These are phyloP conservation scores for Chloromonas sp. DNA, from an alignment of 163 green algal genomes.

Conservation along the genomic window DNA sequence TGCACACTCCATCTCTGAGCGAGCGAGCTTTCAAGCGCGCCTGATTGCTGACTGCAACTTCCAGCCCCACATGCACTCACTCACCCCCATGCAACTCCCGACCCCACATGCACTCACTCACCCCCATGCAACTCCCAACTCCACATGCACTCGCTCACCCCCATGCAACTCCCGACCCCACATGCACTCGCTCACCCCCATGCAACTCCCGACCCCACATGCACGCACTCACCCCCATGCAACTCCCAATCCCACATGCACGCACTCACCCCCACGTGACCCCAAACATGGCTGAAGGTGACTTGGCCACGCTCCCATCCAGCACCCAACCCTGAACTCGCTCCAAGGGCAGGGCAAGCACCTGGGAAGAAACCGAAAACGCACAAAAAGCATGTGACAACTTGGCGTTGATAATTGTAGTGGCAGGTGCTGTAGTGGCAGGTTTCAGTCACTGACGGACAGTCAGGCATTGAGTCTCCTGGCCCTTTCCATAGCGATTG, in stretches of 20 bases:
- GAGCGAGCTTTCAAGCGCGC: too few species aligned
- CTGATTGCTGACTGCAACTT: too few species aligned
- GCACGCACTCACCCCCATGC: not conserved
- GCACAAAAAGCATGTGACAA: too few species aligned
- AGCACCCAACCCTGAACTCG: slow-evolving; percentile 48
- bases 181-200: not conserved
- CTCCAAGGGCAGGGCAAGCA: slow-evolving; percentile 67
- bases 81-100: too few species aligned
- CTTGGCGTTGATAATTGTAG: too few species aligned
- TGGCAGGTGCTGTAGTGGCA: not conserved
- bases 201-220: not conserved
- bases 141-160: not conserved
- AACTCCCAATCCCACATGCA: not conserved
- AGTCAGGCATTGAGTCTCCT: not conserved
- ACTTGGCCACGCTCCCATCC: slow-evolving; percentile 61
- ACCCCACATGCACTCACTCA: too few species aligned
- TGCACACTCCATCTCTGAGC: too few species aligned
- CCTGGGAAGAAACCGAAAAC: not conserved
- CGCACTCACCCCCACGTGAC: slow-evolving; percentile 49
- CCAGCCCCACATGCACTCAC: too few species aligned
- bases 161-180: not conserved
- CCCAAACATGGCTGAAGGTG: slow-evolving; percentile 66
- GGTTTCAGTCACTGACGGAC: not conserved
- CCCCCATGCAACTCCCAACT: too few species aligned
- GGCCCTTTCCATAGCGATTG: not conserved